These are phyloP conservation scores for Hirsutella rhossiliensis DNA, from an alignment of 2,329 filamentous ascomycete genomes.

Conservation along the genomic window DNA sequence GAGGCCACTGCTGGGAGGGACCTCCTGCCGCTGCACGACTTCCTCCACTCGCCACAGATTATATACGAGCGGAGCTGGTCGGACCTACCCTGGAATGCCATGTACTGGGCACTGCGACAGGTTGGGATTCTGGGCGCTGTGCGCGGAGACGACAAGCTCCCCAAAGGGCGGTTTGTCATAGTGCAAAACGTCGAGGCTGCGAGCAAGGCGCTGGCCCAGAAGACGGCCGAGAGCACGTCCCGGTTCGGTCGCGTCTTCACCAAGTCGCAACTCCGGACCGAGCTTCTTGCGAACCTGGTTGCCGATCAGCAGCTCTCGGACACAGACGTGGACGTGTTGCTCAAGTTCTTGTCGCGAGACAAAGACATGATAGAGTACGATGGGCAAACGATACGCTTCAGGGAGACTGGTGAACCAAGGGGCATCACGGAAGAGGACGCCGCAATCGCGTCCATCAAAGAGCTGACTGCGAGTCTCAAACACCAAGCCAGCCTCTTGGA, in stretches of 20 bases:
- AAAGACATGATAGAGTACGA: conserved; percentile 47
- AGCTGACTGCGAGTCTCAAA: conserved; percentile 62
- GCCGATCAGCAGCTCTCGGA: conserved; percentile 41
- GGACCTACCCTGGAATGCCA: conserved; percentile 55
- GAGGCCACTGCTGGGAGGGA: conserved; percentile 61
- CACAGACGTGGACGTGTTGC: conserved; percentile 55
- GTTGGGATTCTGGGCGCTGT: conserved; percentile 46
- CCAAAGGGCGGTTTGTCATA: conserved; percentile 52
- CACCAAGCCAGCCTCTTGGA: conserved; percentile 58
- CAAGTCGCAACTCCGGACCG: conserved; percentile 48
- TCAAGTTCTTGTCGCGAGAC: conserved; percentile 59
- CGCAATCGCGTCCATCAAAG: conserved; percentile 73
- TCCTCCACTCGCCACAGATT: conserved; percentile 51
- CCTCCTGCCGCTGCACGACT: conserved; percentile 60
- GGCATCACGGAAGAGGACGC: conserved; percentile 64
- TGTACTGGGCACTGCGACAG: conserved; percentile 65
- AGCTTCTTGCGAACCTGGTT: conserved; percentile 41
- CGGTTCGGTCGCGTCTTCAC: conserved; percentile 58
- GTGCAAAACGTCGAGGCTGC: conserved; percentile 49
- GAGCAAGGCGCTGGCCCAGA: conserved; percentile 39
- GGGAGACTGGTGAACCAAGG: conserved; percentile 32
- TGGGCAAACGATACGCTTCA: conserved; percentile 64
- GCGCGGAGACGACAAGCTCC: conserved; percentile 40
- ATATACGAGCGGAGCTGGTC: conserved; percentile 62
- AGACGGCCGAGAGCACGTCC: conserved; percentile 27